Evolutionary conservation across 768 basidiomycete genomes (phyloP), one percentile per base, ranked within the genome.

Genomic region (Mycena capillaripes): DNA sequence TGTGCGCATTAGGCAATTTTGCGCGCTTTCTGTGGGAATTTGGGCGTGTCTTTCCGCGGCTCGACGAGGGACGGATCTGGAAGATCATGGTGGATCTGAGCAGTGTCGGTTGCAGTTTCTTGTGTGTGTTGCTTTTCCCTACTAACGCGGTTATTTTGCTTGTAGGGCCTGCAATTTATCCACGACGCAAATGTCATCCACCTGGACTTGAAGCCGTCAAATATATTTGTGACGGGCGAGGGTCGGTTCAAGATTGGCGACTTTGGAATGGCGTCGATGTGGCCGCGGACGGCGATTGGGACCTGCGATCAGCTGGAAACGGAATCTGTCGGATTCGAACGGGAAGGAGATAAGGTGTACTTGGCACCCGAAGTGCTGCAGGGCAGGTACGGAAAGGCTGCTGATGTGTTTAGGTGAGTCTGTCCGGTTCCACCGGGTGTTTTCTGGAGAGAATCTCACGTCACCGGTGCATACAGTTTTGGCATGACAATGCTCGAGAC

Each of bases 291-390:
- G 0, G 17, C 36, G 27, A 30, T 52, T 10, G 14, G 30, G 42
- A 32, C 58, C 17, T 25, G 25, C 27, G 79, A 79, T 21, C 78
- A 85, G 27, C 63, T 44, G 23, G 79, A 75, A 70, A 77, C 82
- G 21, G 84, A 82, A 59, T 81, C 80, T 10, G 77, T 83, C 62
- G 88, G 86, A 10, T 96, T 98, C 79, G 97, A 99, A 82, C 89
- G 98, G 19, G 98, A 99, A 81, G 98, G 98, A 7, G 98, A 99
- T 82, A 94, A 99, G 80, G 87, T 97, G 74, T 99, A 99, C 84
- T 89, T 99, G 84, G 97, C 98, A 46, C 96, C 96, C 14, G 98
- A 99, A 84, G 95, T 98, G 48, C 86, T 99, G 62, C 92, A 96
- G 80, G 97, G 97, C 36, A 86, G 86, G 66, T 99, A 98, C 82